Base-by-base conservation (phyloP, 176 grass and related monocot genomes). In the Thinopyrum elongatum region DNA sequence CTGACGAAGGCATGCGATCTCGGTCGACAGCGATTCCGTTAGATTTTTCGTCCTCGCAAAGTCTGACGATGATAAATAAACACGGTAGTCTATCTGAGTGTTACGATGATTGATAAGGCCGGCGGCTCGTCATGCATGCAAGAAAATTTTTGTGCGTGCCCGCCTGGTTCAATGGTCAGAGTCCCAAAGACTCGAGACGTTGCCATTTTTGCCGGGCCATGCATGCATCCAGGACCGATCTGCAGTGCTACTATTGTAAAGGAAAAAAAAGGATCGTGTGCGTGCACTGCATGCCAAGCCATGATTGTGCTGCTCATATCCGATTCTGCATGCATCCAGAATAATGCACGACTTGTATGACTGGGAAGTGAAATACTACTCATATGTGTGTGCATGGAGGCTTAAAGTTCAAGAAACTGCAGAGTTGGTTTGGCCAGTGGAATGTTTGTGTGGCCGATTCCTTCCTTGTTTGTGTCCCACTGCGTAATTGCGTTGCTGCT, bases 361-460 rank as follows among this genome's bases (percentile, higher is more conserved):
- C 47, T 83, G 41, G 80, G 13, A 11, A 34, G 26, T 5, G 31
- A 26, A 62, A 61, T 60, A 6, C n/a, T n/a, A n/a, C n/a, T n/a
- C n/a, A n/a, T n/a, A n/a, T n/a, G n/a, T 21, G 30, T 7, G 15
- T 27, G 62, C 58, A 69, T 38, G 36, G 10, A 36, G 62, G 69
- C 78, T 75, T 81, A 65, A 29, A 49, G 39, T 68, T 65, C 57
- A 81, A 87, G 85, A 87, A 66, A 70, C 11, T 44, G 42, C 42
- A 13, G 10, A 13, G 10, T 44, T 42, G 39, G 39, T 42, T 42
- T 12, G 41, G 35, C 10, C 10, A 42, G 41, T 42, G 41, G 35
- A 6, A 38, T 38, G 35, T 38, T 31, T 4, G 33, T 74, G 85
- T 29, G n/a, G 13, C 15, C 16, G 80, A 88, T 88, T 68, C 79